A percentile compares a stretch with the other conserved stretches of the same genome.
phyloP scores from a whole-genome alignment of 306 rosid genomes.

The Betula pendula region DNA sequence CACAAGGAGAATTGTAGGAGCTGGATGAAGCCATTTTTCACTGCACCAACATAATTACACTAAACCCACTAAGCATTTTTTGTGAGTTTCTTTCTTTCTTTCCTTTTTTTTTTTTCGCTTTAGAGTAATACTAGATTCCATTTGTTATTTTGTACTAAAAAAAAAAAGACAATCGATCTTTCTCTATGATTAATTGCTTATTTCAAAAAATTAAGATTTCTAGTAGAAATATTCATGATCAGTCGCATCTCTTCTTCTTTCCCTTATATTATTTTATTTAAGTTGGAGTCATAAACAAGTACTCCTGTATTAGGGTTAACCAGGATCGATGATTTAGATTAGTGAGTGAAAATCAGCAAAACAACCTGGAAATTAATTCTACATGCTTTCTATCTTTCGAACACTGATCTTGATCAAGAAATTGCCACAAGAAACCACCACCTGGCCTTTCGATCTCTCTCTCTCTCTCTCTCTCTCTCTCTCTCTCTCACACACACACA shows the following conservation, averaged over 20 bases:
- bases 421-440: background rate
- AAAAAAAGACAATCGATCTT: background rate
- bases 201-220: background rate
- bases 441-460: background rate
- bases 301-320: background rate
- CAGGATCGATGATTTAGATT: conserved; percentile 1
- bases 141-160: background rate
- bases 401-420: background rate
- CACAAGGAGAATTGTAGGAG: conserved; percentile 85
- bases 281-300: conserved; percentile 12
- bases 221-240: conserved; percentile 6
- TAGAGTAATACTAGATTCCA: conserved; percentile 10
- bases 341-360: background rate
- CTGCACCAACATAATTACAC: conserved; percentile 20
- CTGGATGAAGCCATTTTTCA: conserved; percentile 65
- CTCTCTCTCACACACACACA: background rate
- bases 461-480: background rate
- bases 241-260: conserved; percentile 20
- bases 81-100: background rate
- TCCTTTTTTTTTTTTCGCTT: conserved; percentile 17
- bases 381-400: background rate
- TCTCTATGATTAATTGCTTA: background rate
- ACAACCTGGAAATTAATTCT: background rate
- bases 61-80: conserved; percentile 2
- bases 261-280: conserved; percentile 1